A percentile compares a stretch with the other conserved stretches of the same genome.
Evolutionary conservation across 371 early-diverging fungal genomes (phyloP).

Genomic region (Lichtheimia ramosa): DNA sequence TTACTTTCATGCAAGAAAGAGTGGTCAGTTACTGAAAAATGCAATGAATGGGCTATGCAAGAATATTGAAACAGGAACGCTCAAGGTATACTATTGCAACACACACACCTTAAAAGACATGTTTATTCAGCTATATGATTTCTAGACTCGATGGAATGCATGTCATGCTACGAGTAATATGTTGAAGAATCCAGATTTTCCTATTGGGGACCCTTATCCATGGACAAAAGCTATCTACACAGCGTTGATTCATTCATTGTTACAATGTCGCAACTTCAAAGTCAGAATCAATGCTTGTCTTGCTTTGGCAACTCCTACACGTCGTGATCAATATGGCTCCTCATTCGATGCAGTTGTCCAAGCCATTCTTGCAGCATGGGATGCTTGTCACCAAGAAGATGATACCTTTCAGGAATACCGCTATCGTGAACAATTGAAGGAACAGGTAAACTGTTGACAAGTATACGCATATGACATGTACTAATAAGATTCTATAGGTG

Average conservation of each 20-base stretch:
- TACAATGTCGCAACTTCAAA: conserved; percentile 73
- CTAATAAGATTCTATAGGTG: not conserved
- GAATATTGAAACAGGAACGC: conserved; percentile 69
- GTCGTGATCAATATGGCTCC: conserved; percentile 49
- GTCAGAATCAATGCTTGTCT: conserved; percentile 78
- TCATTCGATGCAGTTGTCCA: conserved; percentile 41
- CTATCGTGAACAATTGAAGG: conserved; percentile 59
- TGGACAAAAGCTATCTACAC: conserved; percentile 60
- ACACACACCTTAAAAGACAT: too few relatives aligned
- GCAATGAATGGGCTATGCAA: conserved; percentile 60
- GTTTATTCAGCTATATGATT: not conserved
- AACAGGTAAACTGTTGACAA: conserved; percentile 37
- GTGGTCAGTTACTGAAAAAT: conserved; percentile 50
- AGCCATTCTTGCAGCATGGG: conserved; percentile 44
- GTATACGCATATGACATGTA: not conserved
- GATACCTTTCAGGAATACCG: conserved; percentile 59
- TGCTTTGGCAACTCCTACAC: conserved; percentile 58
- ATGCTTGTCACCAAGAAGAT: conserved; percentile 27
- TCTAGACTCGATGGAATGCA: conserved; percentile 80
- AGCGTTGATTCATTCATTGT: conserved; percentile 56
- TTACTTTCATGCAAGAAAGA: conserved; percentile 49
- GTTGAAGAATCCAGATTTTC: conserved; percentile 58
- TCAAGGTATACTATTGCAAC: conserved; percentile 53
- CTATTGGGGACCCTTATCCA: conserved; percentile 53
- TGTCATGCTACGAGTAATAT: conserved; percentile 75